A percentile compares a stretch with the other conserved stretches of the same genome.
These are phyloP conservation scores for Gaertneriomyces sp. DNA, from an alignment of 192 early-diverging fungal species.

Conservation along the genomic window DNA sequence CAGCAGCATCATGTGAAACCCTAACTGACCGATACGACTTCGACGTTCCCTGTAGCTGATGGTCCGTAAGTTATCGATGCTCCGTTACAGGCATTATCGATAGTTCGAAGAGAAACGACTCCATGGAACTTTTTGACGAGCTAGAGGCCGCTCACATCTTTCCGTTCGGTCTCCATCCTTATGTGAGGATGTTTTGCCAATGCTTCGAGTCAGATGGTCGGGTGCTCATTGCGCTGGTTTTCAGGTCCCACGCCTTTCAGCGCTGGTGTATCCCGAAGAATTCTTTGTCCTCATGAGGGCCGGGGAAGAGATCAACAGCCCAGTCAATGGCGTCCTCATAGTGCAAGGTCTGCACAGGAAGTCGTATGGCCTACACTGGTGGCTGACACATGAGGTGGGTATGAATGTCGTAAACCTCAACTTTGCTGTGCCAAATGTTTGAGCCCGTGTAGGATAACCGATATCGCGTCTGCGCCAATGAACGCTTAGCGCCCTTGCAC, in stretches of 20 bases:
- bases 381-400: slow-evolving; percentile 4
- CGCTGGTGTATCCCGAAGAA: slow-evolving; percentile 7
- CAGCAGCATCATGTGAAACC: too few species aligned
- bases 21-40: too few species aligned
- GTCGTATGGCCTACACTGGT: not conserved
- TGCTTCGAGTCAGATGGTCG: not conserved
- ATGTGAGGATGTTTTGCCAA: not conserved
- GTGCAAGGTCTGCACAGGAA: not conserved
- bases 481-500: too few species aligned
- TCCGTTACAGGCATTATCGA: not conserved
- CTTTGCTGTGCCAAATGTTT: too few species aligned
- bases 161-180: not conserved
- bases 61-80: too few species aligned
- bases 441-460: too few species aligned
- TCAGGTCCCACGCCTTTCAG: slow-evolving; percentile 2
- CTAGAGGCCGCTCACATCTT: slow-evolving; percentile 12
- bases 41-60: too few species aligned
- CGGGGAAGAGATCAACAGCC: slow-evolving; percentile 5
- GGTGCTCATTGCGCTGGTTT: not conserved
- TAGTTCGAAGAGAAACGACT: not conserved
- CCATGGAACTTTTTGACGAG: not conserved
- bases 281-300: slow-evolving; percentile 6
- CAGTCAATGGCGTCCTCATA: not conserved
- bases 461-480: too few species aligned
- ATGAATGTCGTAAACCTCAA: too few species aligned